Evolutionary conservation across 2,329 filamentous ascomycete genomes (phyloP).

Genomic region (Paraphoma sp.): DNA sequence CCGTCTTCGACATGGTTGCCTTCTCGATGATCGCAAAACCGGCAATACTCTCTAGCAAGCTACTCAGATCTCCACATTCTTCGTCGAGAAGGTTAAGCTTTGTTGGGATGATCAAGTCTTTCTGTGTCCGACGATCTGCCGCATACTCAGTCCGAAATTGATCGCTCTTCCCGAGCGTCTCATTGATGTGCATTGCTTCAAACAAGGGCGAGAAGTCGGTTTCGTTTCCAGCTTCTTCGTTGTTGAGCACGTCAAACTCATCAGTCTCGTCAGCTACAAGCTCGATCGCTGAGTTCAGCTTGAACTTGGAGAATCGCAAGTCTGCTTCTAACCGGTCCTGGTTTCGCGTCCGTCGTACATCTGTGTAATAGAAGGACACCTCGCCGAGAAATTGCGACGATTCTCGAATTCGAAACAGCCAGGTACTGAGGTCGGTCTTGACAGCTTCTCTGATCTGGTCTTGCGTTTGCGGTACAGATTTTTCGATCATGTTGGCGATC

Average conservation of each 20-base stretch:
- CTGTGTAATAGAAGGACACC: conserved; percentile 95
- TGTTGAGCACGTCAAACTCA: conserved; percentile 93
- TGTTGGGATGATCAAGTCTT: conserved; percentile 83
- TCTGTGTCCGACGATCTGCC: conserved; percentile 87
- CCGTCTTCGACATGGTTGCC: conserved; percentile 85
- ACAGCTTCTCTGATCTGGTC: conserved; percentile 94
- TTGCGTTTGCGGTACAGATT: conserved; percentile 90
- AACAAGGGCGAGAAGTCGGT: conserved; percentile 95
- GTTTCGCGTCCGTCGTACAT: conserved; percentile 81
- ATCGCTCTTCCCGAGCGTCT: conserved; percentile 89
- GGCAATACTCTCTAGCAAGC: conserved; percentile 88
- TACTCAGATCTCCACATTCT: conserved; percentile 85
- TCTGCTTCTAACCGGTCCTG: conserved; percentile 81
- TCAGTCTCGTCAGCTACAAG: conserved; percentile 93
- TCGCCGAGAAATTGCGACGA: conserved; percentile 96
- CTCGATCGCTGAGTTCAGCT: conserved; percentile 93
- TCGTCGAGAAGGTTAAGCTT: conserved; percentile 80
- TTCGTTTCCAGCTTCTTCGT: conserved; percentile 79
- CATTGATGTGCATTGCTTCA: conserved; percentile 94
- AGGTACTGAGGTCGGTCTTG: conserved; percentile 96
- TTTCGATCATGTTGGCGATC: conserved; percentile 93
- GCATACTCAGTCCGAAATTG: conserved; percentile 91
- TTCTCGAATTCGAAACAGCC: conserved; percentile 93
- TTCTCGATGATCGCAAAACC: conserved; percentile 97
- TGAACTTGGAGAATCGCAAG: conserved; percentile 79